Evolutionary conservation across 2,329 filamentous ascomycete genomes (phyloP), one percentile per base, ranked within the genome.

Genomic region (Fusarium albidum): DNA sequence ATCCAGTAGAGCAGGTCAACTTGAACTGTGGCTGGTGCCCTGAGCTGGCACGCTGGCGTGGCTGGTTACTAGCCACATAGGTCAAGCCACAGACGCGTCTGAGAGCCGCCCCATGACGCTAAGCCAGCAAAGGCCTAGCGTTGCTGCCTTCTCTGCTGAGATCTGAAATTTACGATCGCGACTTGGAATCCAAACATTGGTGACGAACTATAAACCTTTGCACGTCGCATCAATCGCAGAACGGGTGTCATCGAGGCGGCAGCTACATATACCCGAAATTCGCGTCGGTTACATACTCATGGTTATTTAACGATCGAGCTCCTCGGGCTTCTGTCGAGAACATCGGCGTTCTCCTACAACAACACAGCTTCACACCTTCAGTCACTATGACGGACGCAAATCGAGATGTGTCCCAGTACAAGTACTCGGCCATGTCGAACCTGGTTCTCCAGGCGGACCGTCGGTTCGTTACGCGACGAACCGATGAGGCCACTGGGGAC

Each of bases 361-460:
- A 66, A 59, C 55, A 52, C 38, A 62, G 50, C 64, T 55, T 67
- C 61, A 63, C 61, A 64, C 63, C 55, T 59, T 60, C 67, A 69
- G 70, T 64, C 74, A 82, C 73, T 52, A 93, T 94, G 91, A 83
- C 89, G 75, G 90, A 88, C 74, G 82, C 85, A 75, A 81, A 88
- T 70, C 85, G 85, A 76, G 86, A 95, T 89, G 90, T 96, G 70
- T 93, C 92, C 76, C 93, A 96, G 78, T 97, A 96, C 85, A 97
- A 97, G 78, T 96, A 97, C 85, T 92, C 92, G 87, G 92, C 91
- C 76, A 98, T 99, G 95, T 99, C 95, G 80, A 99, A 99, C 87
- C 89, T 99, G 92, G 95, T 99, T 73, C 91, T 99, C 86, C 95
- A 99, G 90, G 93, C 92, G 80, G 95, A 99, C 81, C 89, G 93